A percentile compares a stretch with the other conserved stretches of the same genome.
Conservation (phyloP, 2,329 filamentous ascomycete species). For the Ophiocordyceps sinensis region DNA sequence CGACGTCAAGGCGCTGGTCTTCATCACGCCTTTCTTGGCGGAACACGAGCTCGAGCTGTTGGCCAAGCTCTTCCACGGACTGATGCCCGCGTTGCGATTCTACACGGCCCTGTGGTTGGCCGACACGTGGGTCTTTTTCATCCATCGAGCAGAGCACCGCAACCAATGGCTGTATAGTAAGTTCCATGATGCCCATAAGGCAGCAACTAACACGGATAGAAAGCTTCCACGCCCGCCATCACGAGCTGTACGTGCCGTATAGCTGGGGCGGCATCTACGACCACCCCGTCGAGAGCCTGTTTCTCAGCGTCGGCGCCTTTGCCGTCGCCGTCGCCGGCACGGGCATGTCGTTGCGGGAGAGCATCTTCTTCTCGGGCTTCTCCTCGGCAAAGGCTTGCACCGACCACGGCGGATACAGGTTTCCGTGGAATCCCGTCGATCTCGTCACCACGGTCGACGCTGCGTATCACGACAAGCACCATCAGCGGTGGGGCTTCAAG, state of each 20-base stretch:
- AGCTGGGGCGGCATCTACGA: constrained; percentile 1
- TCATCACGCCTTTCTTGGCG: too few species aligned
- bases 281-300: constrained; percentile 1
- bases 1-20: too few species aligned
- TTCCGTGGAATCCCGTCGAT: constrained; percentile 1
- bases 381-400: constrained; percentile 1
- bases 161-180: neutral
- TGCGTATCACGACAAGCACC: constrained; percentile 1
- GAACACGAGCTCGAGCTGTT: too few species aligned
- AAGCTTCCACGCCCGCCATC: constrained; percentile 1
- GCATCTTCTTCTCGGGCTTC: constrained; percentile 1
- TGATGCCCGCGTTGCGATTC: neutral
- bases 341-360: neutral
- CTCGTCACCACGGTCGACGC: neutral
- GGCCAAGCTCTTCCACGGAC: neutral
- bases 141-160: constrained; percentile 1
- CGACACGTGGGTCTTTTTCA: neutral
- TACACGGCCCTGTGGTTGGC: neutral
- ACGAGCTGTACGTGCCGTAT: constrained; percentile 1
- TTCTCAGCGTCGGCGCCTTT: constrained; percentile 1
- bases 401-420: neutral
- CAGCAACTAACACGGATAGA: neutral
- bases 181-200: neutral
- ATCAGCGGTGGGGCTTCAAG: neutral
- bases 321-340: neutral